Evolutionary conservation across 2,329 filamentous ascomycete genomes (phyloP), one percentile per base, ranked within the genome.

Genomic region (Apiospora malaysiana): DNA sequence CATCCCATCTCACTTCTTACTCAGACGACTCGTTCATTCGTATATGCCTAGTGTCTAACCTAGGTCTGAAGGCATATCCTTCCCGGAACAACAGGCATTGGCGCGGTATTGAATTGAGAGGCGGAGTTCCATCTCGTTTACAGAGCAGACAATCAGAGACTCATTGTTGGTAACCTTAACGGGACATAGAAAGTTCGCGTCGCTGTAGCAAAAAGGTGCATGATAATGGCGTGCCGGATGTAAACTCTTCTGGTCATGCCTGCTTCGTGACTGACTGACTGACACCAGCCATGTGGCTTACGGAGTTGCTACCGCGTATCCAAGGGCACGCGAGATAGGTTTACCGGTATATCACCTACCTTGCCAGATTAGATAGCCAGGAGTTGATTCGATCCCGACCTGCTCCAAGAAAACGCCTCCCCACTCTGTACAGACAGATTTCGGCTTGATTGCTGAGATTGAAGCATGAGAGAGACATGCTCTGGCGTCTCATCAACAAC

Each of bases 1-100:
- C 32, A 40, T 40, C 32, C 56, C 56, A 63, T 63, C 56, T 40
- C 40, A 63, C 56, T 63, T 63, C 56, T 40, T 63, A 63, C 56
- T 63, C 56, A 63, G 56, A 40, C 56, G 32, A 63, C 56, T 40
- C 32, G 25, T 27, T 51, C 49, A 12, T 51, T 16, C 25, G 25
- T 25, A 27, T 25, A 59, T 37, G 23, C 32, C 32, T 32, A 3
- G 32, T 37, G 23, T 6, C 32, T 32, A 3, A 6, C 47, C 47
- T 25, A 25, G 47, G n/a, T 23, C 51, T 18, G 32, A 16, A 32
- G 27, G 18, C 1, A 18, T 59, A n/a, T 37, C 51, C 16, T 27
- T 59, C 16, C 27, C 32, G 16, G 51, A 59, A 59, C 51, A 59
- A 27, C 51, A 27, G 27, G 18, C 14, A 25, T 59, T 59, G 27